Percentiles rank a stretch among this genome's conserved stretches.
Conservation (phyloP, 2,329 filamentous ascomycete genomes). For the Ophiostoma quercus region DNA sequence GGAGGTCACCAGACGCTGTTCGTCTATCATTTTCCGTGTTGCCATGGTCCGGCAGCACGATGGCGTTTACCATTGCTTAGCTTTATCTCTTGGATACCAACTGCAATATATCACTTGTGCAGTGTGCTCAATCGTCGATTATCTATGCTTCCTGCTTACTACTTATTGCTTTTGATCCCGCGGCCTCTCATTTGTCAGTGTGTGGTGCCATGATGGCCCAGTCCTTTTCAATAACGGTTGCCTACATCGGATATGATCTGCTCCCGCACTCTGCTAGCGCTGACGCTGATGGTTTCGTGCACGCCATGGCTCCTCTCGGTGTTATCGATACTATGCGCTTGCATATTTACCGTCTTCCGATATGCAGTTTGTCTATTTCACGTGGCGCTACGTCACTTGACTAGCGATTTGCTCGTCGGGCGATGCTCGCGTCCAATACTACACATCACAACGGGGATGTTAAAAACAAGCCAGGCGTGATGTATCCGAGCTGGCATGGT, state of each 20-base stretch:
- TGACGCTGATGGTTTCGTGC: not conserved
- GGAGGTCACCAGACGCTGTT: not conserved
- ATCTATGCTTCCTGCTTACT: not conserved
- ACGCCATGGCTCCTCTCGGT: not conserved
- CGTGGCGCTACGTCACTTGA: not conserved
- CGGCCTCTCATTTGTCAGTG: not conserved
- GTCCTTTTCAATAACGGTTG: not conserved
- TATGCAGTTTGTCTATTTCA: not conserved
- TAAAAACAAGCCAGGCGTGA: not conserved
- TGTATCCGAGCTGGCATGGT: not conserved
- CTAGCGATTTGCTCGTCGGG: not conserved
- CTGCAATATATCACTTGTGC: not conserved
- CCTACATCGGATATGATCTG: not conserved
- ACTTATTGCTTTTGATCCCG: not conserved
- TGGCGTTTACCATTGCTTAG: not conserved
- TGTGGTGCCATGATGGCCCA: not conserved
- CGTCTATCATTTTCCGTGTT: not conserved
- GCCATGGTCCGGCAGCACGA: not conserved
- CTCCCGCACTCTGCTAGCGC: not conserved
- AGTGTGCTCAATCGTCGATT: not conserved
- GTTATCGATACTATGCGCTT: not conserved
- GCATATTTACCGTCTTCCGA: not conserved
- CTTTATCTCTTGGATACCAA: constrained; percentile 13
- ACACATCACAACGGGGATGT: not conserved
- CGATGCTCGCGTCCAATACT: not conserved